Percentiles rank a stretch among this genome's conserved stretches.
Evolutionary conservation across 2,329 filamentous ascomycete species (phyloP).

Genomic region (Fusarium solani-melongenae): DNA sequence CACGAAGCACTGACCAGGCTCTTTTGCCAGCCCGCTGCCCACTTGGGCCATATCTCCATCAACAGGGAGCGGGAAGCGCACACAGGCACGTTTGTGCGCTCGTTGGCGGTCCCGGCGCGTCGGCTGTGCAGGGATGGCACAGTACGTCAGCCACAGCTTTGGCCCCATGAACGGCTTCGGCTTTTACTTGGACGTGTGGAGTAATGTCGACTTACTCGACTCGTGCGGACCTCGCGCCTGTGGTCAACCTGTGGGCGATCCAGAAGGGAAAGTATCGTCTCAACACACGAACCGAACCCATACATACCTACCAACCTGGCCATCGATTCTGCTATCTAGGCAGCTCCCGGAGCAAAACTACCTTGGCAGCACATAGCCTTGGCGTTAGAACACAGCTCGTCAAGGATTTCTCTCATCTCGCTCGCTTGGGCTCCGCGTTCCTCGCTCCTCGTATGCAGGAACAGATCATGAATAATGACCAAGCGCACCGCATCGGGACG

Average conservation of each 20-base stretch:
- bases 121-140: conserved; percentile 34
- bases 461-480: not conserved
- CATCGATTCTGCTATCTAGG: not conserved
- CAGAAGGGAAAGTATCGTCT: conserved; percentile 8
- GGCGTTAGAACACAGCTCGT: not conserved
- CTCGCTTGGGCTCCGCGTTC: not conserved
- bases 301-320: not conserved
- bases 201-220: conserved; percentile 7
- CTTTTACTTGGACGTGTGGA: conserved; percentile 16
- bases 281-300: conserved; percentile 4
- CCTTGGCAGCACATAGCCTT: not conserved
- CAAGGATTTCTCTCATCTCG: not conserved
- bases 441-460: not conserved
- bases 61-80: conserved; percentile 45
- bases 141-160: conserved; percentile 30
- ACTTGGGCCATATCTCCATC: conserved; percentile 28
- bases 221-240: conserved; percentile 1
- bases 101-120: conserved; percentile 24
- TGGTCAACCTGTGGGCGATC: not conserved
- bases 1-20: conserved; percentile 9
- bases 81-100: conserved; percentile 34
- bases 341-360: not conserved
- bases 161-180: conserved; percentile 30
- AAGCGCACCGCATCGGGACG: not conserved
- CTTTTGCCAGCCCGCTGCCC: conserved; percentile 14